Evolutionary conservation across 257 asterid genomes (phyloP).

Genomic region (Striga asiatica): DNA sequence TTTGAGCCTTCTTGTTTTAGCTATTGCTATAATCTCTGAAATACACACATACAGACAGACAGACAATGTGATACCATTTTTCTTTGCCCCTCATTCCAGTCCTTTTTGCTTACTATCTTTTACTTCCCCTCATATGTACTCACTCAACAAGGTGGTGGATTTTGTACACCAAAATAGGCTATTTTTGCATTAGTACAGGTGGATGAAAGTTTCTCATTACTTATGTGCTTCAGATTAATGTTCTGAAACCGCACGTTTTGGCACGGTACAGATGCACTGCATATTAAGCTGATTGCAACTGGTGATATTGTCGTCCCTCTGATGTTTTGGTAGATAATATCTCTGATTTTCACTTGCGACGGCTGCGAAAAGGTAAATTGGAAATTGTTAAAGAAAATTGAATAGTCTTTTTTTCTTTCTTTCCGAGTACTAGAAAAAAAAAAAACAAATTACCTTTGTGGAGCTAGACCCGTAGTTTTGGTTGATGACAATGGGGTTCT

Average conservation of each 20-base stretch:
- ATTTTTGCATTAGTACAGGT: slow-evolving; percentile 35
- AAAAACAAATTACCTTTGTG: slow-evolving; percentile 22
- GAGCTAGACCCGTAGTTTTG: slow-evolving; percentile 34
- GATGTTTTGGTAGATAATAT: slow-evolving; percentile 43
- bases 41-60: neutral
- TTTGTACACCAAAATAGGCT: slow-evolving; percentile 27
- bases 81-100: neutral
- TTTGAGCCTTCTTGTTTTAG: neutral
- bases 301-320: slow-evolving; percentile 39
- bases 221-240: slow-evolving; percentile 28
- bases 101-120: neutral
- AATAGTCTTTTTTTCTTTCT: too few relatives aligned
- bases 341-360: slow-evolving; percentile 42
- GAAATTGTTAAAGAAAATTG: too few relatives aligned
- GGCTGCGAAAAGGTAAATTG: slow-evolving; percentile 27
- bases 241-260: slow-evolving; percentile 29
- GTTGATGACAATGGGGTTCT: slow-evolving; percentile 50
- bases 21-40: neutral
- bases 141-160: slow-evolving; percentile 35
- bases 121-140: neutral
- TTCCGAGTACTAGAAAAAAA: too few relatives aligned
- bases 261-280: slow-evolving; percentile 47
- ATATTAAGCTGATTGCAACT: slow-evolving; percentile 26
- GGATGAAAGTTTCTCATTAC: slow-evolving; percentile 14
- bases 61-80: neutral